Evolutionary conservation across 73 alveolate species (phyloP).

Genomic region (Paraurostyla sp.): DNA sequence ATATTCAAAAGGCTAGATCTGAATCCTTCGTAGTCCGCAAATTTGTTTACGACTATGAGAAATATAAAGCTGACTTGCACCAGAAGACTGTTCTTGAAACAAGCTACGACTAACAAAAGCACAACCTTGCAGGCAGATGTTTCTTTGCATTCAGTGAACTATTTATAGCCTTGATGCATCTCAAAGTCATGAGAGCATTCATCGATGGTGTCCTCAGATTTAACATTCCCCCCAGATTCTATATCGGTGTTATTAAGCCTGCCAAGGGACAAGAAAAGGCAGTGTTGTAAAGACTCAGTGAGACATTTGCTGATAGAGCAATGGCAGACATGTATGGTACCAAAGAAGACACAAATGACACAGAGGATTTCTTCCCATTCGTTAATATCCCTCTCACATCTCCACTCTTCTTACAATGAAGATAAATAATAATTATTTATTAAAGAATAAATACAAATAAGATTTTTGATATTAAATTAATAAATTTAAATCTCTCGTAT

Average conservation of each 20-base stretch:
- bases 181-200: slow-evolving; percentile 86
- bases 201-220: slow-evolving; percentile 89
- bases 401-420: slow-evolving; percentile 50
- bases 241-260: slow-evolving; percentile 60
- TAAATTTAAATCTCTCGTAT: no score
- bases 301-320: slow-evolving; percentile 61
- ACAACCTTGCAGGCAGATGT: slow-evolving; percentile 74
- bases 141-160: slow-evolving; percentile 88
- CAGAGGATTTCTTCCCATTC: slow-evolving; percentile 94
- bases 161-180: slow-evolving; percentile 78
- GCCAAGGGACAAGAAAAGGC: slow-evolving; percentile 78
- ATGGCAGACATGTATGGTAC: slow-evolving; percentile 84
- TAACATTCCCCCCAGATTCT: slow-evolving; percentile 82
- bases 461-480: no score
- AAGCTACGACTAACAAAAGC: slow-evolving; percentile 60
- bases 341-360: slow-evolving; percentile 87
- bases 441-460: no score
- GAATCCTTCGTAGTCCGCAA: slow-evolving; percentile 73
- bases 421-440: no score
- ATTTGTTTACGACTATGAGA: slow-evolving; percentile 78
- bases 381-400: slow-evolving; percentile 74
- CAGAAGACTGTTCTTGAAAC: slow-evolving; percentile 73
- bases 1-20: slow-evolving; percentile 72
- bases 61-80: slow-evolving; percentile 69
- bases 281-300: slow-evolving; percentile 70